Conservation (phyloP, 2,329 filamentous ascomycete genomes). For the Chaetomium sp. region DNA sequence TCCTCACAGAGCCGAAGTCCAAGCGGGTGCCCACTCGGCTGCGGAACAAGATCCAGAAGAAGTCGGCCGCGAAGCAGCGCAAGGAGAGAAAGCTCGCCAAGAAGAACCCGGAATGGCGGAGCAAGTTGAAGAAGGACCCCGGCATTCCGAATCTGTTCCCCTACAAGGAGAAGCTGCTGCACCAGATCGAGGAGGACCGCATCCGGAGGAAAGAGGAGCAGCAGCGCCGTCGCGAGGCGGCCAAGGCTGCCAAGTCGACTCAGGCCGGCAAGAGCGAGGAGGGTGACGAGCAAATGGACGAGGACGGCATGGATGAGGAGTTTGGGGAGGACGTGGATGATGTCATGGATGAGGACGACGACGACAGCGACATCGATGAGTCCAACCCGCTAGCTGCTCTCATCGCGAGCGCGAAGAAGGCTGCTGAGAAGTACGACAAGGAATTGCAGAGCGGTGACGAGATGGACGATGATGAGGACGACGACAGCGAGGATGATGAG, state of each 20-base stretch:
- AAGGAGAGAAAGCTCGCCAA: conserved; percentile 88
- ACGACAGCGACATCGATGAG: conserved; percentile 62
- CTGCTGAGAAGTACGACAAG: conserved; percentile 73
- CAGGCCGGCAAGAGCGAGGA: conserved; percentile 47
- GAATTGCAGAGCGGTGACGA: conserved; percentile 63
- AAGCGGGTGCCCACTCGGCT: conserved; percentile 89
- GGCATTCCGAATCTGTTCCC: conserved; percentile 97
- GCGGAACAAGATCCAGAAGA: conserved; percentile 94
- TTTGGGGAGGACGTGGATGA: conserved; percentile 61
- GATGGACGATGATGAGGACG: conserved; percentile 57
- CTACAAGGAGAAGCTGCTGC: conserved; percentile 92
- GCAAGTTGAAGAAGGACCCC: conserved; percentile 94
- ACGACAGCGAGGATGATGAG: conserved; percentile 57
- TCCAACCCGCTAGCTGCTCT: conserved; percentile 92
- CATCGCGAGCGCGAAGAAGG: conserved; percentile 77
- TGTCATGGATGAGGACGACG: conserved; percentile 48
- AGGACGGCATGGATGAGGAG: conserved; percentile 57
- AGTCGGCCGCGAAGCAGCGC: conserved; percentile 83
- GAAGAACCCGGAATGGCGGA: conserved; percentile 97
- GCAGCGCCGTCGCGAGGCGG: conserved; percentile 69
- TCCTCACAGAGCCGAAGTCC: conserved; percentile 77
- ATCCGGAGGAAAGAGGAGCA: conserved; percentile 79
- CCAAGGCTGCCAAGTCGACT: conserved; percentile 66
- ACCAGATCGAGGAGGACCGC: conserved; percentile 90
- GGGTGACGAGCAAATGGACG: conserved; percentile 53